phyloP scores from a whole-genome alignment of 805 yeast genomes.

The Metschnikowia shivogae region DNA sequence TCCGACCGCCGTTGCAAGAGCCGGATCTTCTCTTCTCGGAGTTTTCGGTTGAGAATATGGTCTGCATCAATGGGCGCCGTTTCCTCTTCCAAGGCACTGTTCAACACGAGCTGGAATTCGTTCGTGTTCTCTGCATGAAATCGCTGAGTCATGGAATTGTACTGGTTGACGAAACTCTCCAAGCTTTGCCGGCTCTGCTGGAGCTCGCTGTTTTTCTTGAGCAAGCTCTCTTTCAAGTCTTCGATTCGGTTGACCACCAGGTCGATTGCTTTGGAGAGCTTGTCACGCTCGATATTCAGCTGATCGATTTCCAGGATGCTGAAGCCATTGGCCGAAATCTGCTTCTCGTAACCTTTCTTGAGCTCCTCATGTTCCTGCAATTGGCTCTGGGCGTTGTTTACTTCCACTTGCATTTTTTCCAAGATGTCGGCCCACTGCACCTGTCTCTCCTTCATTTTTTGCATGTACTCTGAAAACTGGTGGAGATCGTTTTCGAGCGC shows the following conservation, averaged over 20 bases:
- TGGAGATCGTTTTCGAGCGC: slow-evolving; percentile 67
- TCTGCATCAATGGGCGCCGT: slow-evolving; percentile 19
- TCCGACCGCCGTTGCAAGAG: slow-evolving; percentile 27
- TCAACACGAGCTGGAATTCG: slow-evolving; percentile 40
- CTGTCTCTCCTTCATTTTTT: slow-evolving; percentile 61
- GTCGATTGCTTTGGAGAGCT: slow-evolving; percentile 52
- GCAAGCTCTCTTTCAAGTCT: slow-evolving; percentile 42
- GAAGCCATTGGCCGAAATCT: slow-evolving; percentile 51
- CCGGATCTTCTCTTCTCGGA: slow-evolving; percentile 42
- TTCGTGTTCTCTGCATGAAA: slow-evolving; percentile 30
- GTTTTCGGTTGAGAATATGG: slow-evolving; percentile 43
- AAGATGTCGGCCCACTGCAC: slow-evolving; percentile 59
- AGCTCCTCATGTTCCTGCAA: slow-evolving; percentile 37
- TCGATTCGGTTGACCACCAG: slow-evolving; percentile 38
- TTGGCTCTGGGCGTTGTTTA: slow-evolving; percentile 41
- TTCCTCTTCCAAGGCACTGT: slow-evolving; percentile 10
- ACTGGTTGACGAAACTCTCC: slow-evolving; percentile 49
- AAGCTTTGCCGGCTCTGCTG: slow-evolving; percentile 48
- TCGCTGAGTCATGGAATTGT: slow-evolving; percentile 51
- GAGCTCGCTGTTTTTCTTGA: slow-evolving; percentile 48
- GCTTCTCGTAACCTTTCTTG: slow-evolving; percentile 38
- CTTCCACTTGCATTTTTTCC: slow-evolving; percentile 54
- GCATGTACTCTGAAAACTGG: slow-evolving; percentile 69
- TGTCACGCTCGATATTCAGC: slow-evolving; percentile 59
- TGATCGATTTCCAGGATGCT: slow-evolving; percentile 61